Conservation (phyloP, 139 green algal species). For the Asterochloris sp. region DNA sequence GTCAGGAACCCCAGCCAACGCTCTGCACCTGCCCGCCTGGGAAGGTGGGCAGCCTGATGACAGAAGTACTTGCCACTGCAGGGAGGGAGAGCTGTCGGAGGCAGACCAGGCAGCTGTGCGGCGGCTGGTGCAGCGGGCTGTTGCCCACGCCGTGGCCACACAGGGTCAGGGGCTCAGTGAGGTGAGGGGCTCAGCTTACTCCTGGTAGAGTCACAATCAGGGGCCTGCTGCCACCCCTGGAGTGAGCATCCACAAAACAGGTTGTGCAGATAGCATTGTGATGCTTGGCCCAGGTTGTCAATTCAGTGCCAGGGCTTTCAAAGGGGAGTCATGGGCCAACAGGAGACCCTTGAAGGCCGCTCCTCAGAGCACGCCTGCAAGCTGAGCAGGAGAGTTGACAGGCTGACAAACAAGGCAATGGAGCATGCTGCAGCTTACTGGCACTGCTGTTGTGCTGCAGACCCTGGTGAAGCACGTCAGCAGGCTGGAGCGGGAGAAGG, state of each 20-base stretch:
- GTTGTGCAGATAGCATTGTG: too few relatives aligned
- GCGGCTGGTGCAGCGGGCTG: neutral
- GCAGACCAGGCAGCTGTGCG: slow-evolving; percentile 16
- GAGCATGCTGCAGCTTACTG: neutral
- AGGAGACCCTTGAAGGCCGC: neutral
- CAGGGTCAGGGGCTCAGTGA: slow-evolving; percentile 16
- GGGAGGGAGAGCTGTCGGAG: neutral
- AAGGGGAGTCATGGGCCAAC: neutral
- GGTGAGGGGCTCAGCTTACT: neutral
- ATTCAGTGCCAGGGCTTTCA: too few relatives aligned
- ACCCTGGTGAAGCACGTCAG: slow-evolving; percentile 26
- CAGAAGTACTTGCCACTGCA: neutral
- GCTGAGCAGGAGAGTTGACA: too few relatives aligned
- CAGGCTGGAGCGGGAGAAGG: slow-evolving; percentile 26
- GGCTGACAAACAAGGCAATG: neutral
- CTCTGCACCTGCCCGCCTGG: too few relatives aligned
- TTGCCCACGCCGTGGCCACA: slow-evolving; percentile 12
- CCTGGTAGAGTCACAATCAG: too few relatives aligned
- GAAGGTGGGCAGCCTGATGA: too few relatives aligned
- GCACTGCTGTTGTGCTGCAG: slow-evolving; percentile 8
- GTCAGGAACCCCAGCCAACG: too few relatives aligned
- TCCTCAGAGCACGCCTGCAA: too few relatives aligned
- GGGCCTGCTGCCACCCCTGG: too few relatives aligned
- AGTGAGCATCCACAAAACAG: too few relatives aligned
- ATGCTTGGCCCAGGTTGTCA: too few relatives aligned